Evolutionary conservation across 345 rosid genomes (phyloP), one percentile per base, ranked within the genome.

Genomic region (Salix koriyanagi): DNA sequence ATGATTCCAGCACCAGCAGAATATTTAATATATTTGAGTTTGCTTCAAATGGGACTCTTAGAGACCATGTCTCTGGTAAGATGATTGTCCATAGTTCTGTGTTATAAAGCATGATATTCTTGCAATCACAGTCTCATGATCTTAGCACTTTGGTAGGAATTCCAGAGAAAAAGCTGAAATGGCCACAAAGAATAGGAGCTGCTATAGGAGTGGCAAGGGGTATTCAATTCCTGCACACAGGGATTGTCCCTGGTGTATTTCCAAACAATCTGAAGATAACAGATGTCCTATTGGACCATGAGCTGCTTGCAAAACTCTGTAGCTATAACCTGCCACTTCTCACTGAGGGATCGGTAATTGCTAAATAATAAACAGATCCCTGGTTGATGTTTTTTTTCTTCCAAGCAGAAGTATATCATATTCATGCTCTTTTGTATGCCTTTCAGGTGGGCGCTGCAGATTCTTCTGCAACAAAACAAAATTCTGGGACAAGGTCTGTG

Each of bases 141-240:
- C 32, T 34, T 6, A 34, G 18, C 21, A 16, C 34, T 58, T 34
- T 76, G 42, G 25, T 77, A 70, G 85, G 82, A 46, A 23, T 60
- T 56, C 60, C 61, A 41, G 84, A 69, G 21, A 77, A 75, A 67
- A 87, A 42, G 71, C 65, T 87, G 65, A 72, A 67, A 2, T 89
- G 92, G 94, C 68, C 73, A 36, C 86, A 86, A 68, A 79, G 94
- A 72, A 80, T 90, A 71, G 79, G 79, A 52, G 87, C 86, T 37
- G 86, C 82, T 10, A 83, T 83, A 65, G 91, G 81, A 75, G 81
- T 89, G 12, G 84, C 85, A 58, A 89, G 82, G 84, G 90, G 89
- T 2, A 70, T 90, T 52, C 89, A 88, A 77, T 91, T 89, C 79
- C 88, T 91, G 65, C 90, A 91, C 67, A 86, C 88, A 0, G 89